These are phyloP conservation scores for Serpula lacrymans DNA, from an alignment of 768 basidiomycete genomes.

Conservation along the genomic window DNA sequence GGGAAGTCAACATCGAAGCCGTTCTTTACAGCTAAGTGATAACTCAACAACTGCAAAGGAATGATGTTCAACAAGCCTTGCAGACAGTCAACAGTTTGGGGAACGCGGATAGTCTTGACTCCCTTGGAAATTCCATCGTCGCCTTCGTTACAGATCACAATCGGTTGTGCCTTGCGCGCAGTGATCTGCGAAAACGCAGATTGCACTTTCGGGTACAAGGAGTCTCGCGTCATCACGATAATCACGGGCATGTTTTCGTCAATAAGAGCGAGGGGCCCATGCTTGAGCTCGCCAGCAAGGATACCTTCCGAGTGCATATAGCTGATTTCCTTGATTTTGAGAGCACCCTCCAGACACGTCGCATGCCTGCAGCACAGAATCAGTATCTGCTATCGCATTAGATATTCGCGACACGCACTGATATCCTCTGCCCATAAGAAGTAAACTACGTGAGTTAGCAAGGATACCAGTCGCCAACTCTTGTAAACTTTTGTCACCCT, in stretches of 20 bases:
- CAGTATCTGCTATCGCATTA: background rate
- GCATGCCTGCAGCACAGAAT: slow-evolving; percentile 55
- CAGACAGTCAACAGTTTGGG: slow-evolving; percentile 89
- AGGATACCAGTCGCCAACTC: slow-evolving; percentile 78
- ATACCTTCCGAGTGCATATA: slow-evolving; percentile 72
- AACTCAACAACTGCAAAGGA: slow-evolving; percentile 91
- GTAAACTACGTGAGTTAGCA: slow-evolving; percentile 76
- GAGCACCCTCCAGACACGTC: slow-evolving; percentile 94
- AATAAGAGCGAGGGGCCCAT: slow-evolving; percentile 95
- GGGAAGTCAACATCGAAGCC: slow-evolving; percentile 99
- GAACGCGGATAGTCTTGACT: slow-evolving; percentile 89
- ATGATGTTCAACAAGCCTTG: slow-evolving; percentile 97
- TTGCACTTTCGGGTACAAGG: slow-evolving; percentile 97
- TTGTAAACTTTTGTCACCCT: slow-evolving; percentile 72
- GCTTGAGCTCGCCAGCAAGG: slow-evolving; percentile 97
- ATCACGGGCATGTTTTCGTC: slow-evolving; percentile 99
- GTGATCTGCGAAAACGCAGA: slow-evolving; percentile 96
- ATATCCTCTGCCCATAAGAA: slow-evolving; percentile 98
- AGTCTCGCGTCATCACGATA: slow-evolving; percentile 99
- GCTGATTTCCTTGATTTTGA: slow-evolving; percentile 99
- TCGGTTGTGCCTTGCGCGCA: slow-evolving; percentile 92
- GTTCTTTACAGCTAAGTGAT: slow-evolving; percentile 93
- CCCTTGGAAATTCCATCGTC: slow-evolving; percentile 74
- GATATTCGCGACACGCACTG: slow-evolving; percentile 61
- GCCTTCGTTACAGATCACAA: slow-evolving; percentile 93